A percentile compares a stretch with the other conserved stretches of the same genome.
Evolutionary conservation across 2,329 filamentous ascomycete genomes (phyloP).

Genomic region (Escovopsis sp.): DNA sequence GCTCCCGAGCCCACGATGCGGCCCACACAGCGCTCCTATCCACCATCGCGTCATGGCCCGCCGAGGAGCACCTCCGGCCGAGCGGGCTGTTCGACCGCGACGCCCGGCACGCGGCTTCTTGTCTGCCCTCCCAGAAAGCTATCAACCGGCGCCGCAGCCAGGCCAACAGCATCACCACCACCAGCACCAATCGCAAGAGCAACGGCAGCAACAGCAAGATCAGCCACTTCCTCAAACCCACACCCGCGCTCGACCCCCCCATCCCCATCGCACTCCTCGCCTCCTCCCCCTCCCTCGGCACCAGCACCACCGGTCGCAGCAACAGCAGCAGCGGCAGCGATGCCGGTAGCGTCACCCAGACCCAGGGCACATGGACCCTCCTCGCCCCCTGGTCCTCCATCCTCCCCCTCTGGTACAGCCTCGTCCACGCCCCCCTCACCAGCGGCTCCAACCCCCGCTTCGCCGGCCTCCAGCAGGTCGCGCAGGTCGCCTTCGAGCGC

Average conservation of each 20-base stretch:
- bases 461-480: slow-evolving; percentile 64
- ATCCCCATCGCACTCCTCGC: slow-evolving; percentile 65
- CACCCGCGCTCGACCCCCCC: slow-evolving; percentile 45
- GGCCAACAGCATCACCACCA: no score
- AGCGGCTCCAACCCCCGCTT: slow-evolving; percentile 70
- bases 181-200: no score
- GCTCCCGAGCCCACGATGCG: slow-evolving; percentile 22
- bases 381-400: slow-evolving; percentile 87
- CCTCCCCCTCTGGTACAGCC: slow-evolving; percentile 65
- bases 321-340: no score
- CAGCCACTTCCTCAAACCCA: slow-evolving; percentile 41
- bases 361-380: slow-evolving; percentile 64
- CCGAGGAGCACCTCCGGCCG: slow-evolving; percentile 34
- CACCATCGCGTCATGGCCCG: slow-evolving; percentile 50
- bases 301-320: no score
- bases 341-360: slow-evolving; percentile 27
- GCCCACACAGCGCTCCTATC: slow-evolving; percentile 34
- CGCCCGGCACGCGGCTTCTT: slow-evolving; percentile 46
- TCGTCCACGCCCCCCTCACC: slow-evolving; percentile 69
- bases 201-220: no score
- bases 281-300: slow-evolving; percentile 26
- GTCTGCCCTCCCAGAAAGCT: slow-evolving; percentile 58
- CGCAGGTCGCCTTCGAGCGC: slow-evolving; percentile 70
- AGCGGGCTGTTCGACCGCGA: slow-evolving; percentile 53
- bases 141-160: slow-evolving; percentile 62